phyloP scores from a whole-genome alignment of 2,329 filamentous ascomycete species.

The Diaporthe sp. region DNA sequence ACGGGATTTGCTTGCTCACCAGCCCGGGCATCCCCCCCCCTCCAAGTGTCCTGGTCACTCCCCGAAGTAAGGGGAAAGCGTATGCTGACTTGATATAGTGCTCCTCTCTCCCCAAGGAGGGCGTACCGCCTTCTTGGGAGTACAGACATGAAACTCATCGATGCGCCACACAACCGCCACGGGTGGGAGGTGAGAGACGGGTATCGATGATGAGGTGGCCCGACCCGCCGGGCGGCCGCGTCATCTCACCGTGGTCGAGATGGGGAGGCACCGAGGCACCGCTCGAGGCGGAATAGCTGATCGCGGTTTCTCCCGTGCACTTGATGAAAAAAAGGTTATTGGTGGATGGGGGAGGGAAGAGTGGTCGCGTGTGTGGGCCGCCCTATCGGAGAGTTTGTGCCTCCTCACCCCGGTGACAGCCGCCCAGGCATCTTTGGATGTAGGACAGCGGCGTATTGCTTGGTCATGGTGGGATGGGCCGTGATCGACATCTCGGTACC shows the following conservation, averaged over 20 bases:
- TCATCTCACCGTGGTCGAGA: constrained; percentile 8
- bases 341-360: neutral
- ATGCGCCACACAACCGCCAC: neutral
- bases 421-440: neutral
- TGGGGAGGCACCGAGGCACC: neutral
- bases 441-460: neutral
- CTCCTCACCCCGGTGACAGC: neutral
- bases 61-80: neutral
- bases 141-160: constrained; percentile 17
- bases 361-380: neutral
- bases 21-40: neutral
- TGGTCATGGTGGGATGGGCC: neutral
- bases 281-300: neutral
- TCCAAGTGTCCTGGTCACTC: neutral
- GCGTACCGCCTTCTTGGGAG: neutral
- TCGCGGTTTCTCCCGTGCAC: neutral
- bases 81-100: neutral
- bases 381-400: neutral
- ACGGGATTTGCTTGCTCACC: neutral
- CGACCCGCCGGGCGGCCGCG: constrained; percentile 30
- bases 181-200: constrained; percentile 1
- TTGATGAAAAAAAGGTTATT: neutral
- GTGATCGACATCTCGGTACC: neutral
- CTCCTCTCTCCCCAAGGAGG: neutral
- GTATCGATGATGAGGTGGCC: constrained; percentile 7